Percentiles rank a stretch among this genome's conserved stretches.
These are phyloP conservation scores for Salix viminalis DNA, from an alignment of 345 rosid species.

Conservation along the genomic window DNA sequence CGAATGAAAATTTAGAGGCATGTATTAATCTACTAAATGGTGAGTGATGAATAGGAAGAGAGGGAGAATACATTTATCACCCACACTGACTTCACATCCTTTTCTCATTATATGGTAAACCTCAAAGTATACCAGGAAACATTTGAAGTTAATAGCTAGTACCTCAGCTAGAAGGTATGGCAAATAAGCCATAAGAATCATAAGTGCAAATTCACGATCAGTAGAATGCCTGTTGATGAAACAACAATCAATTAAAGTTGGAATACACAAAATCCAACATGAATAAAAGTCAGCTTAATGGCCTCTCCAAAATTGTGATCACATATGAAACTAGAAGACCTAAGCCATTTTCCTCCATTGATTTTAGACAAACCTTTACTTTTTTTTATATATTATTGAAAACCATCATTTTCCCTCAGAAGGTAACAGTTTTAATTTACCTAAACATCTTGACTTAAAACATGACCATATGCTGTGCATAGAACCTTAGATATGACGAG, in stretches of 20 bases:
- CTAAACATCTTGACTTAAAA: neutral
- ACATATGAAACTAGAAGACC: neutral
- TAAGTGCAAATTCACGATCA: slow-evolving; percentile 60
- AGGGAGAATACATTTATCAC: neutral
- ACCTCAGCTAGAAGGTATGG: slow-evolving; percentile 75
- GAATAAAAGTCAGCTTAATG: neutral
- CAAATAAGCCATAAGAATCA: slow-evolving; percentile 69
- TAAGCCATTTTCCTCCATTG: neutral
- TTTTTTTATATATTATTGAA: too few relatives aligned
- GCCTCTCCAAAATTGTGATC: neutral
- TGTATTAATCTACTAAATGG: neutral
- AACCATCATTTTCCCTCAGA: too few relatives aligned
- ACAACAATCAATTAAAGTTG: neutral
- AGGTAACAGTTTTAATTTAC: neutral
- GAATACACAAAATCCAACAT: slow-evolving; percentile 1
- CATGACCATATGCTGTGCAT: too few relatives aligned
- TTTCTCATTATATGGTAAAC: too few relatives aligned
- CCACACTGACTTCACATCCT: too few relatives aligned
- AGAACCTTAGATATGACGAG: neutral
- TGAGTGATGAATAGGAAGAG: neutral
- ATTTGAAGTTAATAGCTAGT: neutral
- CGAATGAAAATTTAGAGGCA: too few relatives aligned
- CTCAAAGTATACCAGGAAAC: neutral
- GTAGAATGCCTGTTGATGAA: slow-evolving; percentile 54
- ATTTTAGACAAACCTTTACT: too few relatives aligned